phyloP scores from a whole-genome alignment of 306 rosid genomes.

The Prosopis cineraria region DNA sequence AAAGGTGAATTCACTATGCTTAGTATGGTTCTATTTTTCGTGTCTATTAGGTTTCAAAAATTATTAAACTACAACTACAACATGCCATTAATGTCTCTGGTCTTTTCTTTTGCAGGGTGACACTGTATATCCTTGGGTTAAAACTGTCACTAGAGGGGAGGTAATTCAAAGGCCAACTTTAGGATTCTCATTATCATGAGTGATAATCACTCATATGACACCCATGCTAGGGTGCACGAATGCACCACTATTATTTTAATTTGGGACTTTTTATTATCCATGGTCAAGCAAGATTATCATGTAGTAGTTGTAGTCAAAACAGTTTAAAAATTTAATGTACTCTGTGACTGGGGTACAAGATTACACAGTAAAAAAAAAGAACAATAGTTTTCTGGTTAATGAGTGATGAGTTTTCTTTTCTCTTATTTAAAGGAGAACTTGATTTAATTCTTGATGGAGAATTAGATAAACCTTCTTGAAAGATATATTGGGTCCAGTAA shows the following conservation, averaged over 20 bases:
- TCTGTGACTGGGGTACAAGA: not conserved
- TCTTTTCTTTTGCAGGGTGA: conserved; percentile 52
- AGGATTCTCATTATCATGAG: not conserved
- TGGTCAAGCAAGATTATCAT: not conserved
- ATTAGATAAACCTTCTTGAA: not conserved
- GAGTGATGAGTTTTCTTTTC: not conserved
- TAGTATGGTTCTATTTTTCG: not conserved
- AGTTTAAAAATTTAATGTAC: not conserved
- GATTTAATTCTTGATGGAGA: not conserved
- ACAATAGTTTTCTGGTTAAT: not conserved
- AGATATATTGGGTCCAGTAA: not conserved
- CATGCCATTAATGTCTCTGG: not conserved
- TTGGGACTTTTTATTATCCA: not conserved
- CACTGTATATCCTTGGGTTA: conserved; percentile 67
- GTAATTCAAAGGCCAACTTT: conserved; percentile 37
- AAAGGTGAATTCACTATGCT: conserved; percentile 52
- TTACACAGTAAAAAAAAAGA: not conserved
- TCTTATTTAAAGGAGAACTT: not conserved
- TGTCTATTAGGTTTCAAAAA: conserved; percentile 15
- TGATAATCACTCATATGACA: not conserved
- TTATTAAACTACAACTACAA: conserved; percentile 24
- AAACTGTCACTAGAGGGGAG: conserved; percentile 59
- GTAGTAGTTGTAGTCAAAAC: not conserved
- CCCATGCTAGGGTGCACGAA: too few relatives aligned
- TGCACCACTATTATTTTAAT: not conserved